phyloP scores from a whole-genome alignment of 192 early-diverging fungal species.

The Pilaira anomala region DNA sequence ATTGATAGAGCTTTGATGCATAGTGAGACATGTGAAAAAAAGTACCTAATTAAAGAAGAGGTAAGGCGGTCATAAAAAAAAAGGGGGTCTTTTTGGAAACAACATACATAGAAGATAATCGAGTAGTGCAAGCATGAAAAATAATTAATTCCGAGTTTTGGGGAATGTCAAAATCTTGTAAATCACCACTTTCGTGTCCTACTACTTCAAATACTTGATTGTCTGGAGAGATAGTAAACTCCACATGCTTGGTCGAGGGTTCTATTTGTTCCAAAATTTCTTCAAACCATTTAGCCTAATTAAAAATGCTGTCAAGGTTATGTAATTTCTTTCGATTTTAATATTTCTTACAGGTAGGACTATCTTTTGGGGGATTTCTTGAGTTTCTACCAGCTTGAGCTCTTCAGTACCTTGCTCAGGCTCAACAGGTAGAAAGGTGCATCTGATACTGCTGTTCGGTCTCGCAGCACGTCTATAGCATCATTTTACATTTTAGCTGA shows the following conservation, averaged over 20 bases:
- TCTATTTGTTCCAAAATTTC: slow-evolving; percentile 18
- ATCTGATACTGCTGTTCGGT: neutral
- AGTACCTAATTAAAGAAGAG: neutral
- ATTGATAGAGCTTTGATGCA: slow-evolving; percentile 4
- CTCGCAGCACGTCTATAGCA: neutral
- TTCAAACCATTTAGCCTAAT: slow-evolving; percentile 20
- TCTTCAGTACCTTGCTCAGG: slow-evolving; percentile 13
- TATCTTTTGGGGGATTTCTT: slow-evolving; percentile 9
- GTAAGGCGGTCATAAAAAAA: neutral
- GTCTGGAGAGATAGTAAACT: slow-evolving; percentile 19
- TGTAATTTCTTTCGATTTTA: neutral
- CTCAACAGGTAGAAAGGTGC: slow-evolving; percentile 11
- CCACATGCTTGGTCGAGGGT: slow-evolving; percentile 7
- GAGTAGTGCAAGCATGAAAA: neutral
- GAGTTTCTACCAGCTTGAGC: neutral
- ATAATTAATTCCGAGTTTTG: slow-evolving; percentile 12
- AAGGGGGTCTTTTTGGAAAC: neutral
- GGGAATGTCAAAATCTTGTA: neutral
- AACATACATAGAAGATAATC: slow-evolving; percentile 10
- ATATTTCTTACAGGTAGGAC: slow-evolving; percentile 11
- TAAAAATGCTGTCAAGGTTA: too few relatives aligned
- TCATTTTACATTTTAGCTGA: neutral
- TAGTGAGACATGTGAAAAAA: slow-evolving; percentile 3
- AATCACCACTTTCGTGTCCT: slow-evolving; percentile 3
- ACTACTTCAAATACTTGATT: slow-evolving; percentile 17